Evolutionary conservation across 371 early-diverging fungal genomes (phyloP), one percentile per base, ranked within the genome.

Genomic region (Batrachochytrium dendrobatidis): DNA sequence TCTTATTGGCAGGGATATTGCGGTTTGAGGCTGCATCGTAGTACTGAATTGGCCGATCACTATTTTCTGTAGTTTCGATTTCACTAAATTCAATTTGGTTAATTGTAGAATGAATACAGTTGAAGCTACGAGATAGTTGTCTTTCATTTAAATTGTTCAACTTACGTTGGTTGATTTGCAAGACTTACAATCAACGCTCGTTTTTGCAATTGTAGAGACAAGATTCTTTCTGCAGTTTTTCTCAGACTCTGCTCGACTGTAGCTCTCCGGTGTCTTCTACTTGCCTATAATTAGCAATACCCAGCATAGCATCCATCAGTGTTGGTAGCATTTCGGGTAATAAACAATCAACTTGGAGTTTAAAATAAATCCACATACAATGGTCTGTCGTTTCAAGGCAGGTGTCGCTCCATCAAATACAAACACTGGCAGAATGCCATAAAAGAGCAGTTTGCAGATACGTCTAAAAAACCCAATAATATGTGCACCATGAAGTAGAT

Each of bases 321-420:
- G 20, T 15, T 15, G 39, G 15, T 20, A 20, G 39, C 39, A 39
- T 15, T 15, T 20, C 39, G 20, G 39, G 15, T 20, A 39, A 39
- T 15, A 39, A 15, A 39, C 39, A 20, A 20, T 20, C 15, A 15
- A 15, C 15, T 39, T 39, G 15, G 39, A 15, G 15, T 39, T 20
- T 15, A 39, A 39, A 4, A 8, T 28, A 18, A 28, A 18, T 22
- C 7, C 39, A 39, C 39, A 72, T 70, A 84, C 87, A 53, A 92
- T 83, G 0, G 93, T 91, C 17, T 61, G 52, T 18, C 86, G 73
- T 69, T 97, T 97, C 32, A 97, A 68, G 28, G 80, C 75, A 17
- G 97, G 95, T 1, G 89, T 84, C 3, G 81, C 86, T 5, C 97
- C 96, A 72, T 98, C 97, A 79, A 95, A 96, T 7, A 96, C 93